Evolutionary conservation across 257 asterid species (phyloP).

Genomic region (Nyctanthes arbortristis): DNA sequence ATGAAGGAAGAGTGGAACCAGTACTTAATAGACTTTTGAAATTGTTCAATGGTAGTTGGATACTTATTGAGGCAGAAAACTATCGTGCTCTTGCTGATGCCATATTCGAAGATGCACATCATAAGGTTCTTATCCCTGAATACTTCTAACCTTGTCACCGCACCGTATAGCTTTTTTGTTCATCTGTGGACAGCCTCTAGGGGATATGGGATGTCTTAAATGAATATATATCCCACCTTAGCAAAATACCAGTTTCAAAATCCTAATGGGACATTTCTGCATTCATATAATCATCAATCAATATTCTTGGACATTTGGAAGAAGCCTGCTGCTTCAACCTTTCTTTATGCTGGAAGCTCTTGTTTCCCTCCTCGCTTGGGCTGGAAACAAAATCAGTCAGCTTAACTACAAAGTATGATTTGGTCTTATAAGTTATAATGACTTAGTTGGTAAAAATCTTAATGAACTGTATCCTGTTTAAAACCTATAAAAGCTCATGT

Average conservation of each 20-base stretch:
- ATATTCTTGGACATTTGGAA: neutral
- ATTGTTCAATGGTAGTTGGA: slow-evolving; percentile 45
- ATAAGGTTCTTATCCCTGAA: slow-evolving; percentile 36
- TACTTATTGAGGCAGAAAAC: slow-evolving; percentile 57
- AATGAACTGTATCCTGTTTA: neutral
- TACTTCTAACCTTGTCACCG: neutral
- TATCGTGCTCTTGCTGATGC: slow-evolving; percentile 65
- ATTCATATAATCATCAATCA: neutral
- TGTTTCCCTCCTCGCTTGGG: neutral
- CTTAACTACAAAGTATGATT: neutral
- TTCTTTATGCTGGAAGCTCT: neutral
- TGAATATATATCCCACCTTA: neutral
- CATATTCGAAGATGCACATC: slow-evolving; percentile 54
- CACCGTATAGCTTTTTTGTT: neutral
- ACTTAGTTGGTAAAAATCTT: neutral
- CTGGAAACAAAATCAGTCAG: neutral
- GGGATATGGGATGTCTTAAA: neutral
- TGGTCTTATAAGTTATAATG: neutral
- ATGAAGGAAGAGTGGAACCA: slow-evolving; percentile 33
- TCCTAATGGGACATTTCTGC: no score
- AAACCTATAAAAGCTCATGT: no score
- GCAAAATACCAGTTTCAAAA: neutral
- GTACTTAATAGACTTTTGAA: slow-evolving; percentile 48
- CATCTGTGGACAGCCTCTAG: neutral
- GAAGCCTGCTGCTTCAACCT: neutral